Evolutionary conservation across 2,329 filamentous ascomycete genomes (phyloP).

Genomic region (Colletotrichum sp.): DNA sequence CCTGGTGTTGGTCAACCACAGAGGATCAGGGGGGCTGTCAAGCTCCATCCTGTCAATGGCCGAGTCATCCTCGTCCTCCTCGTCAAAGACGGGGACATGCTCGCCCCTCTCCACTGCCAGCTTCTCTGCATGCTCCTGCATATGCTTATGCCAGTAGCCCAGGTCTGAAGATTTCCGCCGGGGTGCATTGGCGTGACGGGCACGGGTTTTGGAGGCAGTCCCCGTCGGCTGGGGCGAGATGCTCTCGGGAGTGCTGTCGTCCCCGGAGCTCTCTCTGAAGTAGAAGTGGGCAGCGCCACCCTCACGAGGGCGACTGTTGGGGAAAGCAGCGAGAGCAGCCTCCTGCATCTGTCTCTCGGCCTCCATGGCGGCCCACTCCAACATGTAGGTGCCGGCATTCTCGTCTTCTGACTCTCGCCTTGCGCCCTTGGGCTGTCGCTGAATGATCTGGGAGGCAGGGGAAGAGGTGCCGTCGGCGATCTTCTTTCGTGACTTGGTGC

Average conservation of each 20-base stretch:
- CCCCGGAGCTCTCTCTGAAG: conserved; percentile 67
- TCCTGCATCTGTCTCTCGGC: conserved; percentile 83
- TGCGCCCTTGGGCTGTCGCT: conserved; percentile 44
- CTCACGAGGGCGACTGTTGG: conserved; percentile 72
- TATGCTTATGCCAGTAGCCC: conserved; percentile 79
- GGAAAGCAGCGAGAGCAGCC: conserved; percentile 76
- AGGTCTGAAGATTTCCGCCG: conserved; percentile 68
- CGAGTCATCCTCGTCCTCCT: conserved; percentile 37
- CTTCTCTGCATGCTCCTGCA: conserved; percentile 78
- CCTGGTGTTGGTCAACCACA: conserved; percentile 45
- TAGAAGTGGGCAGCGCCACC: conserved; percentile 76
- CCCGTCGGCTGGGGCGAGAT: conserved; percentile 35
- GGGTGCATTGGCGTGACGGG: conserved; percentile 28
- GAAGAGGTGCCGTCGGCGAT: conserved; percentile 25
- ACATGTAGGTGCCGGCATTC: conserved; percentile 75
- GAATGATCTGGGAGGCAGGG: conserved; percentile 26
- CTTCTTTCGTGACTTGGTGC: conserved; percentile 44
- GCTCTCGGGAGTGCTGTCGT: conserved; percentile 51
- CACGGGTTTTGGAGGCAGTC: conserved; percentile 23
- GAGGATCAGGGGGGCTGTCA: conserved; percentile 40
- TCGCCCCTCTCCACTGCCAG: conserved; percentile 52
- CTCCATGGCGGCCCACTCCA: conserved; percentile 80
- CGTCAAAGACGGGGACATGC: conserved; percentile 23
- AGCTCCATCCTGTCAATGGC: conserved; percentile 49
- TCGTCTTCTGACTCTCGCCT: conserved; percentile 78